Evolutionary conservation across 805 yeast species (phyloP).

Genomic region (Candida nemodendra): DNA sequence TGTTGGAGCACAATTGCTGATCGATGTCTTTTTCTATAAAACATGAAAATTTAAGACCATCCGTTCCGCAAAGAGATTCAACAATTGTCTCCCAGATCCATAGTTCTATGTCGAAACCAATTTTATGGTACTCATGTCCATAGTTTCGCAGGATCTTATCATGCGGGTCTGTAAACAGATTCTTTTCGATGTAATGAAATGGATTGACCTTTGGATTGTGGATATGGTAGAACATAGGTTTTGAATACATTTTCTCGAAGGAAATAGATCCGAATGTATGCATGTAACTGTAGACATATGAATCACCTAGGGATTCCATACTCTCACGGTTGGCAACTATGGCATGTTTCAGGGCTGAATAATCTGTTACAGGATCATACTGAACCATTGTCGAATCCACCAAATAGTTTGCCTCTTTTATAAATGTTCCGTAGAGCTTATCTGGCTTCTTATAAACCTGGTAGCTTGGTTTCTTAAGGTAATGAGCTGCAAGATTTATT

Average conservation of each 20-base stretch:
- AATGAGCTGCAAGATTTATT: slow-evolving; percentile 61
- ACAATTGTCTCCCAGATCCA: slow-evolving; percentile 26
- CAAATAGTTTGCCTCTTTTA: slow-evolving; percentile 20
- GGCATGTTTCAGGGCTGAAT: slow-evolving; percentile 19
- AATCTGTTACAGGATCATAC: slow-evolving; percentile 28
- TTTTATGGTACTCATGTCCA: slow-evolving; percentile 19
- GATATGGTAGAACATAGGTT: slow-evolving; percentile 36
- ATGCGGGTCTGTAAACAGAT: slow-evolving; percentile 17
- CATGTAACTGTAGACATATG: slow-evolving; percentile 19
- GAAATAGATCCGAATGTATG: slow-evolving; percentile 17
- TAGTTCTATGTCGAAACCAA: slow-evolving; percentile 24
- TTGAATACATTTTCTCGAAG: slow-evolving; percentile 14
- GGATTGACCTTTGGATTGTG: slow-evolving; percentile 51
- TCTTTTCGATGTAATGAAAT: slow-evolving; percentile 29
- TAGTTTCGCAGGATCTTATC: slow-evolving; percentile 16
- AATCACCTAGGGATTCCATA: slow-evolving; percentile 6
- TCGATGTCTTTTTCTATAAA: slow-evolving; percentile 22
- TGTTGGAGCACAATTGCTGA: slow-evolving; percentile 22
- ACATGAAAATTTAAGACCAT: slow-evolving; percentile 13
- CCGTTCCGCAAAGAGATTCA: slow-evolving; percentile 22
- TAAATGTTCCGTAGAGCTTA: slow-evolving; percentile 24
- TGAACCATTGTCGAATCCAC: slow-evolving; percentile 32
- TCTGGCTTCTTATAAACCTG: slow-evolving; percentile 42
- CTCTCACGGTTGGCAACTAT: slow-evolving; percentile 6
- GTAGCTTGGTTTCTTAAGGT: slow-evolving; percentile 44